phyloP scores from a whole-genome alignment of 768 basidiomycete genomes.

The Myochromella boudieri region DNA sequence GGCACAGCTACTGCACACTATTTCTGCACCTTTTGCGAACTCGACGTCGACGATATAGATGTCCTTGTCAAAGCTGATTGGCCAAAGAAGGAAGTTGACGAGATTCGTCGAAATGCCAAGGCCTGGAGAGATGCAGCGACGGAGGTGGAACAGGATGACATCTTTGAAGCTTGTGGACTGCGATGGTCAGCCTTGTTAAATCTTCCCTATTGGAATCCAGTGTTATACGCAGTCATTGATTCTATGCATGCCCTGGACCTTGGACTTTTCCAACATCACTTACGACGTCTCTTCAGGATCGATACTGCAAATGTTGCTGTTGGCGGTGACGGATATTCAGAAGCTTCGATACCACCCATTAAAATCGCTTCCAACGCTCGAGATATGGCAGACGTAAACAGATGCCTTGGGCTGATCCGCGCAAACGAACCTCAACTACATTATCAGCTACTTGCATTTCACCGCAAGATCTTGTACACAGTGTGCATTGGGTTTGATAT shows the following conservation, averaged over 20 bases:
- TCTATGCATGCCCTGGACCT: constrained; percentile 43
- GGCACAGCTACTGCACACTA: constrained; percentile 13
- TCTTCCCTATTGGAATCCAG: constrained; percentile 40
- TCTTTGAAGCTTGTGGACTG: constrained; percentile 23
- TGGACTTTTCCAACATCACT: constrained; percentile 20
- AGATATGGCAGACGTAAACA: not conserved
- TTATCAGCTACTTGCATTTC: constrained; percentile 13
- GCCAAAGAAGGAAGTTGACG: constrained; percentile 13
- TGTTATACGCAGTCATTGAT: constrained; percentile 30
- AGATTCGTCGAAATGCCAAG: constrained; percentile 17
- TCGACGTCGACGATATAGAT: constrained; percentile 23
- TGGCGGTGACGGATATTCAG: constrained; percentile 7
- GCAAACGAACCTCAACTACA: constrained; percentile 4
- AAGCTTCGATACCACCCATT: not conserved
- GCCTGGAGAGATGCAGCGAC: constrained; percentile 22
- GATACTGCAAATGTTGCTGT: constrained; percentile 14
- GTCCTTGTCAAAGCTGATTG: constrained; percentile 25
- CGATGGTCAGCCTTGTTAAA: constrained; percentile 30
- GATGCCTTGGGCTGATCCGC: not conserved
- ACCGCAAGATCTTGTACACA: constrained; percentile 19
- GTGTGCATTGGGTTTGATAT: constrained; percentile 22
- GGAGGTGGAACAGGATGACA: constrained; percentile 10
- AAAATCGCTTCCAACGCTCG: not conserved
- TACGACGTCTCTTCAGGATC: constrained; percentile 2
- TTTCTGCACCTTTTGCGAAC: constrained; percentile 30